Evolutionary conservation across 441 rosid genomes (phyloP).

Genomic region (Brassica balearica): DNA sequence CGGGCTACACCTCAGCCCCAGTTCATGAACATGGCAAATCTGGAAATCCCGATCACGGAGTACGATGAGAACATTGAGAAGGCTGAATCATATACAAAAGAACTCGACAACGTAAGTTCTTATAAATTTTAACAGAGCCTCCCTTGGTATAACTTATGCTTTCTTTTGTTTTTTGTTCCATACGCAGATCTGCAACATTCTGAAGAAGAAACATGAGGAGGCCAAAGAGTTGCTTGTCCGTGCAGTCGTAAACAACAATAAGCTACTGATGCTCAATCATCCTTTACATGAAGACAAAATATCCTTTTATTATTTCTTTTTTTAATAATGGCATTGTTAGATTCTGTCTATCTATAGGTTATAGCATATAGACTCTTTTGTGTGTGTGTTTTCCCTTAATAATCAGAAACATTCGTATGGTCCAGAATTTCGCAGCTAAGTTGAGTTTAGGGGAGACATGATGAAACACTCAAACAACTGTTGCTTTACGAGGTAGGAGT

Average conservation of each 20-base stretch:
- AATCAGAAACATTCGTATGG: slow-evolving; percentile 60
- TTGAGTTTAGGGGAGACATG: slow-evolving; percentile 44
- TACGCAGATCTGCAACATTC: slow-evolving; percentile 80
- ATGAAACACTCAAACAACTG: slow-evolving; percentile 19
- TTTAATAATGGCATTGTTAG: neutral
- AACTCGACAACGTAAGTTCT: slow-evolving; percentile 76
- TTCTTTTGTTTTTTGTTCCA: neutral
- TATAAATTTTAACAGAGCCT: neutral
- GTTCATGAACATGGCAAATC: slow-evolving; percentile 47
- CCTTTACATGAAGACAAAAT: slow-evolving; percentile 76
- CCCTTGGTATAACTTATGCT: neutral
- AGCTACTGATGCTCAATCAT: slow-evolving; percentile 84
- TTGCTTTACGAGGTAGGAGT: slow-evolving; percentile 40
- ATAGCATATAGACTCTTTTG: neutral
- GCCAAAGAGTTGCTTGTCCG: slow-evolving; percentile 86
- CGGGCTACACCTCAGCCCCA: slow-evolving; percentile 45
- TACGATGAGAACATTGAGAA: slow-evolving; percentile 62
- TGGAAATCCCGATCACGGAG: slow-evolving; percentile 53
- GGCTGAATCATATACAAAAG: slow-evolving; percentile 83
- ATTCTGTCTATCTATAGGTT: neutral
- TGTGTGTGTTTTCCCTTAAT: slow-evolving; percentile 55
- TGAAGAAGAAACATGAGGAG: slow-evolving; percentile 87
- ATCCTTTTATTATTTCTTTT: slow-evolving; percentile 57
- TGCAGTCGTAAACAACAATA: slow-evolving; percentile 83
- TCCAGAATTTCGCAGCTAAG: slow-evolving; percentile 64